Percentiles rank a stretch among this genome's conserved stretches.
Conservation (phyloP, 257 asterid species). For the Solanum phureja region DNA sequence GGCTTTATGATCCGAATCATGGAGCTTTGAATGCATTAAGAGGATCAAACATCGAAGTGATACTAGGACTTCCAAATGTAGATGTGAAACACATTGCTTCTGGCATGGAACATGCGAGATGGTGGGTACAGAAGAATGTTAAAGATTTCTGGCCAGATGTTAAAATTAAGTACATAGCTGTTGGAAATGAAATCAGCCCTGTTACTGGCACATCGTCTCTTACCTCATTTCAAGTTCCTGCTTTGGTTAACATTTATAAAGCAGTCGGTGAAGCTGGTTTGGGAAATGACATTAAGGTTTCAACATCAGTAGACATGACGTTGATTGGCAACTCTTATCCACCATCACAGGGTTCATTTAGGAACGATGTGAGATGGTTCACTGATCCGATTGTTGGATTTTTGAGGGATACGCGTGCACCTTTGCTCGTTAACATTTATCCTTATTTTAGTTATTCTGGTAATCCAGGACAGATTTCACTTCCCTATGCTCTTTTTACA, state of each 20-base stretch:
- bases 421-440: conserved; percentile 24
- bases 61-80: not conserved
- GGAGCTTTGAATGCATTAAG: not conserved
- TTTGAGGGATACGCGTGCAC: not conserved
- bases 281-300: not conserved
- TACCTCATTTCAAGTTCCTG: conserved; percentile 5
- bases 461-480: not conserved
- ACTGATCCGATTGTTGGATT: conserved; percentile 9
- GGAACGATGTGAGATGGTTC: not conserved
- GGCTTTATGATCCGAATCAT: not conserved
- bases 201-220: not conserved
- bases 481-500: not conserved
- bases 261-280: conserved; percentile 1
- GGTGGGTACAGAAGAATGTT: not conserved
- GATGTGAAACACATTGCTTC: not conserved
- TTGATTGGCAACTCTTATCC: not conserved
- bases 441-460: not conserved
- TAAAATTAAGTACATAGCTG: conserved; percentile 13
- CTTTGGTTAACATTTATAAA: conserved; percentile 15
- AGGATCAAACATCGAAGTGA: not conserved
- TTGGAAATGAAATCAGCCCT: conserved; percentile 31
- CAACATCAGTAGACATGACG: conserved; percentile 12
- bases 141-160: not conserved
- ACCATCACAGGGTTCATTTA: conserved; percentile 15
- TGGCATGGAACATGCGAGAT: not conserved